phyloP scores from a whole-genome alignment of 202 grass and related monocot genomes.

The Hordeum pubiflorum region DNA sequence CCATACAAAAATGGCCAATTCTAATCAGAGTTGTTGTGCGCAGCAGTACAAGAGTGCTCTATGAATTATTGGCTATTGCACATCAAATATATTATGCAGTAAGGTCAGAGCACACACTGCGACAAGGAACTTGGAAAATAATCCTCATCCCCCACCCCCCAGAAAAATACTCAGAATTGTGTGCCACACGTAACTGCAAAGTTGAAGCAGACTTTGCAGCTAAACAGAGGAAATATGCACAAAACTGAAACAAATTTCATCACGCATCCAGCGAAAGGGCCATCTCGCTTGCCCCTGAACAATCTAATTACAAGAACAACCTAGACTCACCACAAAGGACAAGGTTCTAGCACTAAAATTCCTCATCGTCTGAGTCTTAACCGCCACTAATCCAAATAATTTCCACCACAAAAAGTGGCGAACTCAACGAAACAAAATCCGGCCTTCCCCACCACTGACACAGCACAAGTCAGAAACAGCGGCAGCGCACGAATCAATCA shows the following conservation, averaged over 20 bases:
- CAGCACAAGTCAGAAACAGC: background rate
- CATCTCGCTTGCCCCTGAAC: background rate
- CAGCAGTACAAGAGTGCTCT: background rate
- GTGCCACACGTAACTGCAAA: background rate
- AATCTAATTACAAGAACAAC: background rate
- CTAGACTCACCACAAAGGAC: background rate
- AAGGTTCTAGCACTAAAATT: background rate
- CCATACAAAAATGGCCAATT: background rate
- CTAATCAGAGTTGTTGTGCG: background rate
- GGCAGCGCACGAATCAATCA: background rate
- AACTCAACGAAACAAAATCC: background rate
- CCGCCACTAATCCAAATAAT: background rate
- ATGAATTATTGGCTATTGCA: background rate
- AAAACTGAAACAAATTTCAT: background rate
- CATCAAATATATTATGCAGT: background rate
- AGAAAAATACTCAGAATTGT: background rate
- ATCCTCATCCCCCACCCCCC: background rate
- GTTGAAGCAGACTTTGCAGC: background rate
- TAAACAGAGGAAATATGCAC: background rate
- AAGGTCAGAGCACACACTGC: background rate
- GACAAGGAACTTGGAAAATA: background rate
- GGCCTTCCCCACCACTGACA: background rate
- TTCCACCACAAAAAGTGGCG: background rate
- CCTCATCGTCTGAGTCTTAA: background rate
- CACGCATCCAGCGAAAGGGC: background rate